These are phyloP conservation scores for Corchorus capsularis DNA, from an alignment of 345 rosid species.

Conservation along the genomic window DNA sequence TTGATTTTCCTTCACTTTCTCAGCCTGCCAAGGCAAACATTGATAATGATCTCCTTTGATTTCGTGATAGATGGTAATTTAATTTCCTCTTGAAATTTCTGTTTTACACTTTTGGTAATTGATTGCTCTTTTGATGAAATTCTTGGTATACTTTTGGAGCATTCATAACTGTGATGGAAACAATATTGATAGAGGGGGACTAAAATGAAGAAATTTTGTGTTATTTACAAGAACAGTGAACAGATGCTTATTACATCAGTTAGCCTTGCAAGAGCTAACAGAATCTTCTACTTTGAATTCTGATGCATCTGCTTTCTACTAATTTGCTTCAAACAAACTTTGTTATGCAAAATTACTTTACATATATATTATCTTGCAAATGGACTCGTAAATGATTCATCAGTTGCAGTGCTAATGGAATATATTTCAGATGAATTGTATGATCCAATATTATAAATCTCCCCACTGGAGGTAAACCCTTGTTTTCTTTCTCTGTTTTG, in stretches of 20 bases:
- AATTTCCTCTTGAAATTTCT: too few relatives aligned
- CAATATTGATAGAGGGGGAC: neutral
- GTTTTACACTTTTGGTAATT: neutral
- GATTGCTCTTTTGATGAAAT: constrained; percentile 12
- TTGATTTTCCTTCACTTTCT: constrained; percentile 9
- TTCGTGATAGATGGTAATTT: neutral
- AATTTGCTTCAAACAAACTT: too few relatives aligned
- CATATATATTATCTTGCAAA: neutral
- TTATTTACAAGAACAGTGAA: too few relatives aligned
- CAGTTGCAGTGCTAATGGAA: constrained; percentile 6
- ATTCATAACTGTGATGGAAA: constrained; percentile 95
- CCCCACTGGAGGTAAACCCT: neutral
- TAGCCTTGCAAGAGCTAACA: too few relatives aligned
- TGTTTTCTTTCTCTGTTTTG: constrained; percentile 3
- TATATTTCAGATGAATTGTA: neutral
- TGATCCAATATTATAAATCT: neutral
- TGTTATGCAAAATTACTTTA: too few relatives aligned
- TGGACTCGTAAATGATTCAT: neutral
- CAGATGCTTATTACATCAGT: too few relatives aligned
- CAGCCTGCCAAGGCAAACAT: constrained; percentile 11
- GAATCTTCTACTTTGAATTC: too few relatives aligned
- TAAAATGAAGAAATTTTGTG: too few relatives aligned
- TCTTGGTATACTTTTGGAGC: constrained; percentile 94
- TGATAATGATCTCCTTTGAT: neutral
- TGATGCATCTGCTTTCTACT: too few relatives aligned